phyloP scores from a whole-genome alignment of 805 yeast genomes.

The Monosporozyma servazzii region DNA sequence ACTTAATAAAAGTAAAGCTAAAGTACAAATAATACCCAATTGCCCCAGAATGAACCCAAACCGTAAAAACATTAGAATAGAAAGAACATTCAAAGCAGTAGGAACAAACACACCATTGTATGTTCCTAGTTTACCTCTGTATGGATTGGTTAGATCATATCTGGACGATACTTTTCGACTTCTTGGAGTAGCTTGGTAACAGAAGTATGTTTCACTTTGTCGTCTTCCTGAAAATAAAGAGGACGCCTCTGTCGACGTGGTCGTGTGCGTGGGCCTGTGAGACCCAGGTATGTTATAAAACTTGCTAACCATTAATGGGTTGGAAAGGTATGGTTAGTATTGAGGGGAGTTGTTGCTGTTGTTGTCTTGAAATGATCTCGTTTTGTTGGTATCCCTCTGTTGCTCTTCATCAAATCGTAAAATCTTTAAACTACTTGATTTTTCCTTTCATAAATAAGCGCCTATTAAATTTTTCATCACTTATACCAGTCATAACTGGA shows the following conservation, averaged over 20 bases:
- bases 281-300: constrained; percentile 31
- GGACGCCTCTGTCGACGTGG: constrained; percentile 12
- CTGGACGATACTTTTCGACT: constrained; percentile 21
- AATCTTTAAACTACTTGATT: not conserved
- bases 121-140: constrained; percentile 56
- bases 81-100: constrained; percentile 82
- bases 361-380: not conserved
- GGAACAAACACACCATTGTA: constrained; percentile 90
- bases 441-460: not conserved
- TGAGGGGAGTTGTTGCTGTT: not conserved
- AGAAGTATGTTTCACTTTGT: constrained; percentile 24
- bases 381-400: not conserved
- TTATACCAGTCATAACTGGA: not conserved
- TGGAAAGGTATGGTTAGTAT: not conserved
- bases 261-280: constrained; percentile 19
- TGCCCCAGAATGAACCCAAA: constrained; percentile 95
- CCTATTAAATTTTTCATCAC: not conserved
- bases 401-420: not conserved
- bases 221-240: constrained; percentile 16
- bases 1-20: constrained; percentile 57
- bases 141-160: constrained; percentile 27
- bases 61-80: constrained; percentile 89
- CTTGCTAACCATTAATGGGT: constrained; percentile 15
- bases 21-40: constrained; percentile 77
- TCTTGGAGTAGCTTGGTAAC: constrained; percentile 21